phyloP scores from a whole-genome alignment of 805 yeast species.

The Cyberlindnera veronae region DNA sequence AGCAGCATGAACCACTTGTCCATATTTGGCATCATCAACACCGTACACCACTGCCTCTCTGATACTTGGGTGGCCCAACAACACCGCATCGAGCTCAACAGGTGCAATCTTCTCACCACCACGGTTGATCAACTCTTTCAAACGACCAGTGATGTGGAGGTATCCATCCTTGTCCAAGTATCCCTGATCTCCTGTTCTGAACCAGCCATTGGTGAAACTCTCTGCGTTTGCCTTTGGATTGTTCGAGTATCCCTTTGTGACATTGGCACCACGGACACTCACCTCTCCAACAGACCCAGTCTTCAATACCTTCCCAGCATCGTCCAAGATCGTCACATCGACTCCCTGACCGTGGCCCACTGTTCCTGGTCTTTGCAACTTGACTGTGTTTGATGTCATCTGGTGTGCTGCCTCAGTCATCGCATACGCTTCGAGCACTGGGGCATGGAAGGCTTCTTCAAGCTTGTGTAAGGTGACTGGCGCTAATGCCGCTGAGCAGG shows the following conservation, averaged over 20 bases:
- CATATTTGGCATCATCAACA: conserved; percentile 62
- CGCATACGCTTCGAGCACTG: conserved; percentile 74
- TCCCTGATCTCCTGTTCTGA: conserved; percentile 82
- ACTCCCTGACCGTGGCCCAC: conserved; percentile 75
- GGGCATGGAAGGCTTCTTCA: conserved; percentile 56
- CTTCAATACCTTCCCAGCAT: conserved; percentile 41
- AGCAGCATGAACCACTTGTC: conserved; percentile 70
- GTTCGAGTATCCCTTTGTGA: conserved; percentile 69
- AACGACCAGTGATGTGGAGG: conserved; percentile 61
- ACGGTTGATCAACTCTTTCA: conserved; percentile 70
- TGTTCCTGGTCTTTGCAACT: conserved; percentile 69
- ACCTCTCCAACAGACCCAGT: conserved; percentile 66
- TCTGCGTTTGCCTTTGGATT: conserved; percentile 69
- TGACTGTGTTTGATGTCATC: conserved; percentile 68
- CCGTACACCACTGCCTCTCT: conserved; percentile 71
- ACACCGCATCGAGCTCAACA: conserved; percentile 59
- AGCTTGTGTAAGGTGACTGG: conserved; percentile 58
- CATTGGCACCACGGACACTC: conserved; percentile 62
- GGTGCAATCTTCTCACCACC: conserved; percentile 81
- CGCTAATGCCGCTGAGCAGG: conserved; percentile 70
- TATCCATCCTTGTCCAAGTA: conserved; percentile 55
- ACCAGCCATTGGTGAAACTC: conserved; percentile 56
- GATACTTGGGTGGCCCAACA: conserved; percentile 59
- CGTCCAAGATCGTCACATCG: conserved; percentile 54
- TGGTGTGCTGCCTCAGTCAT: conserved; percentile 84